Evolutionary conservation across 306 rosid species (phyloP), one percentile per base, ranked within the genome.

Genomic region (Fragaria iinumae): DNA sequence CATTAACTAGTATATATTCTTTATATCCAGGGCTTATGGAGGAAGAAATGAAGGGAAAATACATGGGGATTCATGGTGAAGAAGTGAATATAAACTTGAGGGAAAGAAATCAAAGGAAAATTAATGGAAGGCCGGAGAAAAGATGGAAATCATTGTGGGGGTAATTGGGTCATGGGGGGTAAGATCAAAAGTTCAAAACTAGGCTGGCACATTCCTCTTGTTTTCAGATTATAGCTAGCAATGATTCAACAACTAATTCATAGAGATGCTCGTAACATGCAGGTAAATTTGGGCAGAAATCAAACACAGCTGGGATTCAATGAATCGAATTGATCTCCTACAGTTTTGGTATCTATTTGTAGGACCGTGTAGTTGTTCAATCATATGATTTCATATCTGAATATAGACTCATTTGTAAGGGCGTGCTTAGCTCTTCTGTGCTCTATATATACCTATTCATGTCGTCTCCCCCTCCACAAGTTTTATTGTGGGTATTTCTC

Each of bases 381-480:
- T 62, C 67, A 62, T 25, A 11, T 62, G 67, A 62, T 20, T 60
- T 62, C 39, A 5, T 0, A 5, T 13, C 67, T 62, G 67, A 62
- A 29, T 64, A 16, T 64, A 8, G 69, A 62, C 67, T 13, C 18
- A 45, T 60, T 25, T 59, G 13, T 2, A 63, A 63, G 41, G 32
- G 0, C 12, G 16, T 29, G 23, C n/a, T 8, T 63, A 32, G 11
- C 4, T 27, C 11, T 32, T 60, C 4, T 62, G 18, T 32, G 21
- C 13, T 6, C 6, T 6, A 47, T 47, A 64, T 38, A 13, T 29
- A 62, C 8, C 66, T 29, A 16, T 63, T 63, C 67, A 32, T 65
- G 11, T 18, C 43, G 11, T 18, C 43, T 16, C 69, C 69, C 69
- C 69, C 45, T 65, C 69, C 69, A 65, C 69, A 65, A 65, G 69